A percentile compares a stretch with the other conserved stretches of the same genome.
Evolutionary conservation across 768 basidiomycete genomes (phyloP).

Genomic region (Podaxis sp.): DNA sequence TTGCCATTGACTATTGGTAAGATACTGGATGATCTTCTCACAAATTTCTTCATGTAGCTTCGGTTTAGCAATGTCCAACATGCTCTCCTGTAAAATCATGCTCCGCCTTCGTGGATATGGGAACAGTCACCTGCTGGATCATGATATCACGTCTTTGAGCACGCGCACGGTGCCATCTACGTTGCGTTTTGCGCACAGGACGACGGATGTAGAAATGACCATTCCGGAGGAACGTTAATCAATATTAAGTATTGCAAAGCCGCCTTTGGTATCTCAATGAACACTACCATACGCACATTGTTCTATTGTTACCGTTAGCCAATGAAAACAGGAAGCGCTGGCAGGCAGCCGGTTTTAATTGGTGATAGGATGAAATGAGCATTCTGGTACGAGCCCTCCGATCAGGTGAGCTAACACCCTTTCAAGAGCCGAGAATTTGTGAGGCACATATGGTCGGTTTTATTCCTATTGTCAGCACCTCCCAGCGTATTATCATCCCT

Average conservation of each 20-base stretch:
- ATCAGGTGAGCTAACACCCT: too few species aligned
- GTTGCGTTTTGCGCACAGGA: background rate
- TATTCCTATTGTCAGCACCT: too few species aligned
- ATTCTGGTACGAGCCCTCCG: too few species aligned
- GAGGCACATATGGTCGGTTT: too few species aligned
- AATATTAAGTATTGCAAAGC: background rate
- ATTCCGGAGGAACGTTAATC: background rate
- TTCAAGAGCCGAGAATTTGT: too few species aligned
- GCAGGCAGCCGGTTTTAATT: too few species aligned
- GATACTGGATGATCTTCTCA: background rate
- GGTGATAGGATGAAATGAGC: too few species aligned
- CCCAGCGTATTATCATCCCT: too few species aligned
- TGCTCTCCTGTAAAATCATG: conserved; percentile 7
- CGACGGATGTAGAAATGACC: background rate
- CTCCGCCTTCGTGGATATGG: conserved; percentile 6
- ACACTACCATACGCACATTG: background rate
- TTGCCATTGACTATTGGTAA: background rate
- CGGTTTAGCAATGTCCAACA: background rate
- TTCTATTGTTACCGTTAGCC: background rate
- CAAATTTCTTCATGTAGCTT: background rate
- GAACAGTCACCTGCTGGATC: background rate
- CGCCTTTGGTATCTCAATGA: background rate
- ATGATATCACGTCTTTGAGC: background rate
- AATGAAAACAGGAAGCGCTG: too few species aligned
- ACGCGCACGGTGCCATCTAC: background rate